These are phyloP conservation scores for Aspergillus sp. DNA, from an alignment of 2,329 filamentous ascomycete genomes.

Conservation along the genomic window DNA sequence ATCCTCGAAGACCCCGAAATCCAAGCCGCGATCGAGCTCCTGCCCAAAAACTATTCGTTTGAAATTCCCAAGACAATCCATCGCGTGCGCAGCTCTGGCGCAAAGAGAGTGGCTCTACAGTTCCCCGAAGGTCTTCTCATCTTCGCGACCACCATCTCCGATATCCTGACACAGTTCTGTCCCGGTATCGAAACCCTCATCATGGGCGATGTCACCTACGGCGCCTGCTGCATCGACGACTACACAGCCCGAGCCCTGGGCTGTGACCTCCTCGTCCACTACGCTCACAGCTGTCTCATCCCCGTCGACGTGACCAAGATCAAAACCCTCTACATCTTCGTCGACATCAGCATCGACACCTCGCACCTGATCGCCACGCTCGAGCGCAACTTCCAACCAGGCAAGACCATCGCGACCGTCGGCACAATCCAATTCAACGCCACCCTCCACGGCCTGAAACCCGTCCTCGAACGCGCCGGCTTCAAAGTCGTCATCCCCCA, in stretches of 20 bases:
- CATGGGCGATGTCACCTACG: conserved; percentile 99
- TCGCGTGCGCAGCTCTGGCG: conserved; percentile 73
- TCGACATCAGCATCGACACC: conserved; percentile 94
- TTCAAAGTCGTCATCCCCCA: conserved; percentile 86
- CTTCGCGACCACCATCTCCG: conserved; percentile 95
- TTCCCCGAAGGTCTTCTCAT: conserved; percentile 93
- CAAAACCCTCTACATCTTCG: conserved; percentile 95
- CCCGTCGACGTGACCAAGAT: conserved; percentile 96
- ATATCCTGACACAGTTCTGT: conserved; percentile 93
- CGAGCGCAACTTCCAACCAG: conserved; percentile 77
- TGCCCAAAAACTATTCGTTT: conserved; percentile 96
- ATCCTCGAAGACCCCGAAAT: conserved; percentile 82
- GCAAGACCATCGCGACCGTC: conserved; percentile 86
- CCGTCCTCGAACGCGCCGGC: conserved; percentile 73
- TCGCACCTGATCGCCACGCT: conserved; percentile 80
- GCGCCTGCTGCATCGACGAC: conserved; percentile 97
- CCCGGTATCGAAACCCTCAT: conserved; percentile 88
- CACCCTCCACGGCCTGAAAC: conserved; percentile 80
- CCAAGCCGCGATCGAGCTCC: conserved; percentile 77
- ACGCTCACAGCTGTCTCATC: conserved; percentile 94
- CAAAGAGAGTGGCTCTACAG: conserved; percentile 86
- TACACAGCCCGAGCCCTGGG: conserved; percentile 92
- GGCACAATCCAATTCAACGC: conserved; percentile 99
- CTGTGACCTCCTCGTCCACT: conserved; percentile 92
- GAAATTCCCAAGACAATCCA: conserved; percentile 98